Conservation (phyloP, 2,329 filamentous ascomycete genomes). For the Berkeleyomyces basicola region DNA sequence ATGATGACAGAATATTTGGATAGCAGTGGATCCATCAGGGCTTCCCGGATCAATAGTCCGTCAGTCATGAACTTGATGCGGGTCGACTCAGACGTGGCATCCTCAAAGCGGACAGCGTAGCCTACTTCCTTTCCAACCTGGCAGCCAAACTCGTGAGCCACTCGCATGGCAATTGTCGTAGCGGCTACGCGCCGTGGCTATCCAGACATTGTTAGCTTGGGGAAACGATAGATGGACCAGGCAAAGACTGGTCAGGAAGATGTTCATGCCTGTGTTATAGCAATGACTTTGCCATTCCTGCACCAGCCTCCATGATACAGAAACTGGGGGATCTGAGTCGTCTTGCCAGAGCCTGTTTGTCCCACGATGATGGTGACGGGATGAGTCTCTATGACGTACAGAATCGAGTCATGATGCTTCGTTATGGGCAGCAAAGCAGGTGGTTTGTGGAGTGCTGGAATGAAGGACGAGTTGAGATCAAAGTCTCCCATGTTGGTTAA, state of each 20-base stretch:
- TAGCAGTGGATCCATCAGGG: constrained; percentile 77
- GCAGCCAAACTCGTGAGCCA: constrained; percentile 78
- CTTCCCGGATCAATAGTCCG: constrained; percentile 77
- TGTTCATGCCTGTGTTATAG: constrained; percentile 63
- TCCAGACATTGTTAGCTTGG: neutral
- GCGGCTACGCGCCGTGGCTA: constrained; percentile 81
- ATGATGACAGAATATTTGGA: constrained; percentile 91
- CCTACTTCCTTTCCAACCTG: constrained; percentile 81
- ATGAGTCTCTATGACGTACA: constrained; percentile 73
- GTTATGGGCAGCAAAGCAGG: constrained; percentile 72
- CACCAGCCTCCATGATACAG: constrained; percentile 83
- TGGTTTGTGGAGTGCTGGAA: constrained; percentile 76
- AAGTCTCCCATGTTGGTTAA: constrained; percentile 34
- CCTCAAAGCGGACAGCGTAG: constrained; percentile 85
- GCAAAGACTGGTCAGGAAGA: constrained; percentile 15
- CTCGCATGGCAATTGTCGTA: constrained; percentile 72
- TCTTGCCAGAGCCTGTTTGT: constrained; percentile 90
- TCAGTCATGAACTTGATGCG: constrained; percentile 93
- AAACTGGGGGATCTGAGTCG: constrained; percentile 87
- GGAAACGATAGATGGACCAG: neutral
- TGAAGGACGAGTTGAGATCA: constrained; percentile 42
- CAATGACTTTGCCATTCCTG: constrained; percentile 63
- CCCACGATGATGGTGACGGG: constrained; percentile 81
- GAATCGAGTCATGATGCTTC: constrained; percentile 58
- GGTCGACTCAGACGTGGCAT: constrained; percentile 71